Evolutionary conservation across 176 grass and related monocot genomes (phyloP).

Genomic region (Lolium multiflorum): DNA sequence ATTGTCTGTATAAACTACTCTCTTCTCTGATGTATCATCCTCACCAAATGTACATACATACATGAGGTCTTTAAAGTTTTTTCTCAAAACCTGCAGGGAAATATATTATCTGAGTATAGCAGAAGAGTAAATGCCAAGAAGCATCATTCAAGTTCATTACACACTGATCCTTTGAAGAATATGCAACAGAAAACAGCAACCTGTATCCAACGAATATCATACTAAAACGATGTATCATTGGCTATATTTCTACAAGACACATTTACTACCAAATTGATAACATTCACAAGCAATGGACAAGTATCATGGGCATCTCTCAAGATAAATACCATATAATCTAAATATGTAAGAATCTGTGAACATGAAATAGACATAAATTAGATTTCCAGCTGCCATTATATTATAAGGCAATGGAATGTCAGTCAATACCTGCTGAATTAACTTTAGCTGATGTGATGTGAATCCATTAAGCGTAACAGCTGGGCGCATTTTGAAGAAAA

Average conservation of each 20-base stretch:
- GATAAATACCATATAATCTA: conserved; percentile 14
- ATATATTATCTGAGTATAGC: conserved; percentile 37
- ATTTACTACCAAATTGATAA: conserved; percentile 27
- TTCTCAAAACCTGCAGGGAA: conserved; percentile 75
- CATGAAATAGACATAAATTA: not conserved
- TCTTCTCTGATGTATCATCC: conserved; percentile 58
- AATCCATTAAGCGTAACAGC: conserved; percentile 78
- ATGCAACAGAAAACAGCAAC: conserved; percentile 22
- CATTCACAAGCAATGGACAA: conserved; percentile 25
- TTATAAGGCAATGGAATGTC: conserved; percentile 27
- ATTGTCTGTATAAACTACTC: conserved; percentile 74
- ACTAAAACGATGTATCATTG: not conserved
- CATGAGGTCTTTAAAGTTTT: conserved; percentile 74
- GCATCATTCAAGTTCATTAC: not conserved
- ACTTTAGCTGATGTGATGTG: conserved; percentile 73
- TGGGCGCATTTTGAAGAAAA: conserved; percentile 88
- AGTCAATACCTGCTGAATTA: conserved; percentile 78
- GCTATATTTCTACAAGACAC: conserved; percentile 6
- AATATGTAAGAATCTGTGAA: not conserved
- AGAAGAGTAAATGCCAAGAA: conserved; percentile 20
- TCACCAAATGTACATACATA: conserved; percentile 68
- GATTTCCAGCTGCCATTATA: conserved; percentile 4
- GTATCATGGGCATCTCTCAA: not conserved
- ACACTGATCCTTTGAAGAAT: conserved; percentile 12
- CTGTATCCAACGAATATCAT: conserved; percentile 20